Evolutionary conservation across 73 alveolate species (phyloP).

Genomic region (Uronychia binucleata): DNA sequence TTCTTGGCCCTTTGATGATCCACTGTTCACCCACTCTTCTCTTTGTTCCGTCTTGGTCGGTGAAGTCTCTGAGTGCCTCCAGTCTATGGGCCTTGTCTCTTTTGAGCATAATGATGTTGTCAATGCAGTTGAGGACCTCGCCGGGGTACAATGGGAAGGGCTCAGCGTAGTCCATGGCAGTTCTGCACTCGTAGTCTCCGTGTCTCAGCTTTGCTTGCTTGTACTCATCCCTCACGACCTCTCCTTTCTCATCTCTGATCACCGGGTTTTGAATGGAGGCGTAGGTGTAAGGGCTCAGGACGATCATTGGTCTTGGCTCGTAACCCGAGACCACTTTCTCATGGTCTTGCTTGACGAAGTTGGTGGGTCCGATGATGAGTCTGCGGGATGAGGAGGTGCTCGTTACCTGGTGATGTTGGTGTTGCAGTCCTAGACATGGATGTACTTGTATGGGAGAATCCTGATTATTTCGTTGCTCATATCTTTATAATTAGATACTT

Average conservation of each 20-base stretch:
- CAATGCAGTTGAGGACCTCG: slow-evolving; percentile 56
- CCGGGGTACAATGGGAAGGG: slow-evolving; percentile 91
- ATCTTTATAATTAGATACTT: too few relatives aligned
- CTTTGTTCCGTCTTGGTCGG: slow-evolving; percentile 64
- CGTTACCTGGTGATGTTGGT: slow-evolving; percentile 56
- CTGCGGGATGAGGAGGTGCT: slow-evolving; percentile 9
- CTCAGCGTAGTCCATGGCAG: slow-evolving; percentile 63
- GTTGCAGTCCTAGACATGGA: slow-evolving; percentile 85
- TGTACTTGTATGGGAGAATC: slow-evolving; percentile 79
- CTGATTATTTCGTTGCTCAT: slow-evolving; percentile 60
- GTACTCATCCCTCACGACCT: slow-evolving; percentile 65
- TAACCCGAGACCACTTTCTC: slow-evolving; percentile 67
- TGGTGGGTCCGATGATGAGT: slow-evolving; percentile 54
- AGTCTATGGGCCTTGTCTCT: slow-evolving; percentile 72
- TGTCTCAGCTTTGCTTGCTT: slow-evolving; percentile 74
- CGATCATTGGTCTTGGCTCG: slow-evolving; percentile 66
- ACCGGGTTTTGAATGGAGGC: slow-evolving; percentile 78
- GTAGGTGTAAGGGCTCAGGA: slow-evolving; percentile 66
- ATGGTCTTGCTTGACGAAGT: slow-evolving; percentile 58
- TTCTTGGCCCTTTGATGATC: slow-evolving; percentile 76
- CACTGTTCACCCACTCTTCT: slow-evolving; percentile 78
- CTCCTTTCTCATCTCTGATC: slow-evolving; percentile 64
- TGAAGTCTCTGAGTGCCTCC: slow-evolving; percentile 76
- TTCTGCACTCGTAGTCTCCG: slow-evolving; percentile 85
- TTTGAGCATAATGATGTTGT: slow-evolving; percentile 62